Evolutionary conservation across 768 basidiomycete genomes (phyloP), one percentile per base, ranked within the genome.

Genomic region (Baorangia bicolor): DNA sequence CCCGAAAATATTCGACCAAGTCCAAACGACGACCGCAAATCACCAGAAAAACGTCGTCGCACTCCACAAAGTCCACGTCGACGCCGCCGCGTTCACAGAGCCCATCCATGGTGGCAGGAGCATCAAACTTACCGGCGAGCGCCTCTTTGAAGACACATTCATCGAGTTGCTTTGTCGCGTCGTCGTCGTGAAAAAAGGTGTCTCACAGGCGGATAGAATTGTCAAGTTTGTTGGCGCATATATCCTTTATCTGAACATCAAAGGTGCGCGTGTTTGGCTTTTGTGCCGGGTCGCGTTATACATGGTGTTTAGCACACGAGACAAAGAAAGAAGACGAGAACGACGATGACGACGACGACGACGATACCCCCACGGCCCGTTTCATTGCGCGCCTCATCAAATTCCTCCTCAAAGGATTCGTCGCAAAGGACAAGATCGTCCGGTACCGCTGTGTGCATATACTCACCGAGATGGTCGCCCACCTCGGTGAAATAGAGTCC

Each of bases 41-140:
- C 94, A 98, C 71, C 85, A 87, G 58, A 97, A 97, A 78, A 96
- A 97, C 73, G 76, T 87, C 48, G 86, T 92, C 39, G 84, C 85
- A 0, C 80, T 97, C 4, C 78, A 91, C 76, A 92, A 92, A 69
- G 72, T 95, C 39, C 92, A 95, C 53, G 53, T 73, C 5, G 79
- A 88, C 50, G 87, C 86, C 11, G 83, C 86, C 1, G 63, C 73
- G 14, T 74, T 78, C 60, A 82, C 75, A 3, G 78, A 86, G 57
- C 53, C 75, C 3, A 66, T 81, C n/a, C 73, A 76, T 33, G 77
- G 80, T 48, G 82, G 83, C 10, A 73, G 69, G 42, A 76, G 72
- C 51, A 63, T 76, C 53, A 87, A 82, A 63, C 78, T 90, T 18
- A 77, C 78, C 1, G 96, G 94, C 8, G 94, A 96, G 71, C 80